Conservation (phyloP, 352 stramenopile genomes). For the Globisporangium apiculatum region DNA sequence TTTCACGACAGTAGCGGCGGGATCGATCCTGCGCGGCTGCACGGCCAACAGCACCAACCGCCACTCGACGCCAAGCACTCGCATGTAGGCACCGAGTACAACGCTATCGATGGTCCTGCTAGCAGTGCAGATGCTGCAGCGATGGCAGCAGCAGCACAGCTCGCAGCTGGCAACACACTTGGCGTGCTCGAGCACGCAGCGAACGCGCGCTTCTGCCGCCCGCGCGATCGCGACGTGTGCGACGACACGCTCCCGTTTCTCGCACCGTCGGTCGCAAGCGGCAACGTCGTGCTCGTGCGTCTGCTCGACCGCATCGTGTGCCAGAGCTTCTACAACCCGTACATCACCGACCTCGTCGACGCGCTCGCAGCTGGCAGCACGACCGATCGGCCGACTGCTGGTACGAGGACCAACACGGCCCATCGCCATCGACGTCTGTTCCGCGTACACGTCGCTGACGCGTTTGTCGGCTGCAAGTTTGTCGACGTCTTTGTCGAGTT, state of each 20-base stretch:
- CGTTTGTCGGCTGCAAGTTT: constrained; percentile 34
- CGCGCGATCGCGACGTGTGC: constrained; percentile 32
- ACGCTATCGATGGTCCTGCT: not conserved
- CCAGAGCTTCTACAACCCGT: constrained; percentile 78
- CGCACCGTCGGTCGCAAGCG: constrained; percentile 42
- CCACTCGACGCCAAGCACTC: constrained; percentile 19
- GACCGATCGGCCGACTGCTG: not conserved
- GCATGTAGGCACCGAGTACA: not conserved
- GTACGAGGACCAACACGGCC: not conserved
- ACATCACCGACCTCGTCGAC: constrained; percentile 57
- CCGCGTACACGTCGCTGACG: constrained; percentile 27
- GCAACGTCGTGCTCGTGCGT: constrained; percentile 45
- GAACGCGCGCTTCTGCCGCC: constrained; percentile 48
- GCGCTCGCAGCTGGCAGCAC: constrained; percentile 33
- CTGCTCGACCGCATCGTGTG: constrained; percentile 60
- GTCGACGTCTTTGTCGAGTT: constrained; percentile 39
- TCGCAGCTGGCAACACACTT: constrained; percentile 22
- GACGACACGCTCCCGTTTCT: constrained; percentile 48
- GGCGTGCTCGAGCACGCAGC: constrained; percentile 34
- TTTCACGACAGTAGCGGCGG: constrained; percentile 29
- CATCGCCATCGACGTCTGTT: constrained; percentile 18
- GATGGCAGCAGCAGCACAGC: not conserved
- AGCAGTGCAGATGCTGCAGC: not conserved
- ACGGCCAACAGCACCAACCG: constrained; percentile 9
- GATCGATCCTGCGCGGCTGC: constrained; percentile 24